Base-by-base conservation (phyloP, 2,329 filamentous ascomycete genomes). In the Phyllachora maydis region DNA sequence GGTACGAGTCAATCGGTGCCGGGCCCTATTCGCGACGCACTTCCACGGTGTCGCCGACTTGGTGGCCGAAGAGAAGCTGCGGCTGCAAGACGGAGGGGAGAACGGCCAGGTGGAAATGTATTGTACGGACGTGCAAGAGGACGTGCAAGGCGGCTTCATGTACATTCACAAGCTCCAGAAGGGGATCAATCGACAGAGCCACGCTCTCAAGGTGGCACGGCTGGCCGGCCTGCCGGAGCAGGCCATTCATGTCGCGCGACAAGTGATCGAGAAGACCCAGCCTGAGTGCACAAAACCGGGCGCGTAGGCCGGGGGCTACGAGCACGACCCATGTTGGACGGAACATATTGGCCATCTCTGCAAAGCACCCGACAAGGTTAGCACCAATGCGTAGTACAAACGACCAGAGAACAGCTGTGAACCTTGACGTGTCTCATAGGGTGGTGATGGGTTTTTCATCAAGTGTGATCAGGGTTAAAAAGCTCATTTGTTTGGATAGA, bases 141-240 rank as follows among this genome's bases (percentile, higher is more conserved):
- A 76, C 23, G 55, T 52, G 6, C 48, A 56, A 0, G 64, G 66
- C 1, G 69, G 69, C 0, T 98, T 93, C 43, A 68, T 75, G 19
- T 98, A 91, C 50, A 61, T 90, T 26, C 83, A 98, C 50, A 74
- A 63, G 34, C 48, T 98, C 46, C 65, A 66, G 26, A 68, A 60
- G 42, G 88, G 88, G 0, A 66, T 92, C 27, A 98, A 95, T 46
- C 64, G 70, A 24, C 58, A 75, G 33, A 90, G 79, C 30, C 88
- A 98, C 50, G 88, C 90, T 11, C 53, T 98, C 29, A 95, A 93
- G 41, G 88, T 98, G n/a, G 88, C 88, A 3, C 62, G 63, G 31
- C 51, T 95, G 34, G 90, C 88, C 5, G 83, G 81, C 2, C 38
- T 93, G 35, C 83, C 83, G 1, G 65, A 71, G 29, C 53, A 59